phyloP scores from a whole-genome alignment of 805 yeast species.

The Candida sonorensis region DNA sequence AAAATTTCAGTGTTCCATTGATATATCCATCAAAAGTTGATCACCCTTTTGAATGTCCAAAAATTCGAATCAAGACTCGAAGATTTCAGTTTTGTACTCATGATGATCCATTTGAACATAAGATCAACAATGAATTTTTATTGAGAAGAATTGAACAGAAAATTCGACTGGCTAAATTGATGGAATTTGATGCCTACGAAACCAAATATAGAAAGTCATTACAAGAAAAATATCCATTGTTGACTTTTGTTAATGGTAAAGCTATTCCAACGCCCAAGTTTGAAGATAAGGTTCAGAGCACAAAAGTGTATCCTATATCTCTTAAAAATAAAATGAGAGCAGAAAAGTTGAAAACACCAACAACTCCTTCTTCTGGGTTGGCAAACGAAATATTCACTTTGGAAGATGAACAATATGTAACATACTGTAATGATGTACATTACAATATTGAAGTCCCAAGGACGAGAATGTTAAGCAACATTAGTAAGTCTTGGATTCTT shows the following conservation, averaged over 20 bases:
- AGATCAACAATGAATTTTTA: constrained; percentile 56
- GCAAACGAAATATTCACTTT: constrained; percentile 13
- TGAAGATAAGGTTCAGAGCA: not conserved
- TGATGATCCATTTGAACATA: constrained; percentile 85
- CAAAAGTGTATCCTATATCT: no score
- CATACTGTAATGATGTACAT: constrained; percentile 17
- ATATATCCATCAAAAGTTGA: constrained; percentile 28
- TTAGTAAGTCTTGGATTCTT: constrained; percentile 27
- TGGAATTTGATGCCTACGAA: constrained; percentile 18
- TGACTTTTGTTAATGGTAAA: constrained; percentile 16
- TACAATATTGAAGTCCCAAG: constrained; percentile 20
- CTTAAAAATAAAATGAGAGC: no score
- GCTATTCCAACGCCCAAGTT: constrained; percentile 9
- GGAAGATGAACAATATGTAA: constrained; percentile 18
- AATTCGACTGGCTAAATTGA: constrained; percentile 44
- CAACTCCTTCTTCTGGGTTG: constrained; percentile 10
- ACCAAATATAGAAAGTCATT: constrained; percentile 14
- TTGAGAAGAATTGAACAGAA: constrained; percentile 64
- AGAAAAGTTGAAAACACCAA: not conserved
- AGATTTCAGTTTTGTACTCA: constrained; percentile 62
- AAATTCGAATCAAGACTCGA: constrained; percentile 46
- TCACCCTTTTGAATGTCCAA: constrained; percentile 45
- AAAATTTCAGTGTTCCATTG: constrained; percentile 26
- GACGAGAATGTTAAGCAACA: constrained; percentile 19
- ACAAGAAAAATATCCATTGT: constrained; percentile 26